Percentiles rank a stretch among this genome's conserved stretches.
These are phyloP conservation scores for Naematelia aurantialba DNA, from an alignment of 768 basidiomycete genomes.

Conservation along the genomic window DNA sequence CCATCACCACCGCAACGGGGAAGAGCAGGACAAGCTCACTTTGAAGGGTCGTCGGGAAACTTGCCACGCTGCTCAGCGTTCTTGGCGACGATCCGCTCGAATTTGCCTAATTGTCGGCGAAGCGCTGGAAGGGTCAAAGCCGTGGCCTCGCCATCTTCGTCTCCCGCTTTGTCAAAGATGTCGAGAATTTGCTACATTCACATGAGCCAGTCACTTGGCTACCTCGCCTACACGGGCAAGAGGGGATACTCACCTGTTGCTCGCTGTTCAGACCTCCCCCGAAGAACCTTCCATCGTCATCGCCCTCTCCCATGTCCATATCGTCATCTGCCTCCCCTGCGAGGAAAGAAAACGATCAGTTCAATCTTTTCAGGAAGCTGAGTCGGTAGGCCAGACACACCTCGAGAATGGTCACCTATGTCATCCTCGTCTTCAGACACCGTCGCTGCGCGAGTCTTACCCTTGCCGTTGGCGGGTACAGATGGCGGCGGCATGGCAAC, in stretches of 20 bases:
- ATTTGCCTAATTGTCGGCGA: slow-evolving; percentile 67
- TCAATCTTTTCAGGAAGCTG: too few species aligned
- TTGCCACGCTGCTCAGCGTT: slow-evolving; percentile 97
- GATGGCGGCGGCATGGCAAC: slow-evolving; percentile 2
- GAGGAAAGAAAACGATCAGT: too few species aligned
- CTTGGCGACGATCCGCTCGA: slow-evolving; percentile 87
- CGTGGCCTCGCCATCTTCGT: slow-evolving; percentile 62
- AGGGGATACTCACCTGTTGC: slow-evolving; percentile 62
- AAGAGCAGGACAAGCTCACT: too few species aligned
- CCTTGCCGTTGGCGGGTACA: slow-evolving; percentile 25
- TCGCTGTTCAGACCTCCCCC: slow-evolving; percentile 88
- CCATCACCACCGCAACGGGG: too few species aligned
- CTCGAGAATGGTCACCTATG: slow-evolving; percentile 56
- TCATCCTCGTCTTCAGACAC: slow-evolving; percentile 61
- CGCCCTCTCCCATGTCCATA: slow-evolving; percentile 52
- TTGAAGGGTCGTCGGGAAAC: slow-evolving; percentile 84
- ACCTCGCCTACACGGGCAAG: not conserved
- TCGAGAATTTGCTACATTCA: slow-evolving; percentile 69
- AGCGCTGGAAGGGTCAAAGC: slow-evolving; percentile 67
- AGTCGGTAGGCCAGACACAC: slow-evolving; percentile 12
- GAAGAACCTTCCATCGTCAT: slow-evolving; percentile 86
- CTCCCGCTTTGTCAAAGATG: slow-evolving; percentile 78
- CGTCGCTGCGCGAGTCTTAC: slow-evolving; percentile 21
- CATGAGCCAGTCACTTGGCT: slow-evolving; percentile 1
- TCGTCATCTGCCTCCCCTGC: slow-evolving; percentile 80